Conservation (phyloP, 257 asterid genomes). For the Capsicum pubescens region DNA sequence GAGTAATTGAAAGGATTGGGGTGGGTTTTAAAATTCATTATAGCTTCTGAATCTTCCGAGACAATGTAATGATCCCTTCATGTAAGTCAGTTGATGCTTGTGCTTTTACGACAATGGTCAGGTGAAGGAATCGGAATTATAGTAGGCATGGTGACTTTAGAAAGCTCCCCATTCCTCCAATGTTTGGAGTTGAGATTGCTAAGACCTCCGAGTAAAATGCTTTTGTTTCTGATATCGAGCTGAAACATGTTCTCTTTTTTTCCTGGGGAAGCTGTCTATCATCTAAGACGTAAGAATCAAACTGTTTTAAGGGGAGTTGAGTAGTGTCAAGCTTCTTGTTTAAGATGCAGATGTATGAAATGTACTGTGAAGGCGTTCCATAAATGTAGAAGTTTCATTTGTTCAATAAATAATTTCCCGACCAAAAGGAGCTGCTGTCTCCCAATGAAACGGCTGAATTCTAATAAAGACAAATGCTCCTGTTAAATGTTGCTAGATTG, state of each 20-base stretch:
- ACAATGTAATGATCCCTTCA: background rate
- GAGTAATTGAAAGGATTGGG: background rate
- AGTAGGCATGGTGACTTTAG: background rate
- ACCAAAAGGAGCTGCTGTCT: slow-evolving; percentile 5
- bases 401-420: background rate
- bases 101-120: background rate
- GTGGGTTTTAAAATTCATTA: background rate
- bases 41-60: background rate
- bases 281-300: slow-evolving; percentile 5
- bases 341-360: slow-evolving; percentile 20
- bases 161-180: background rate
- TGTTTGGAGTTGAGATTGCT: slow-evolving; percentile 6
- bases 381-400: background rate
- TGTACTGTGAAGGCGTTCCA: background rate
- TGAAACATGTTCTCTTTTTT: slow-evolving; percentile 8
- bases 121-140: background rate
- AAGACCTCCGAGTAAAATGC: background rate
- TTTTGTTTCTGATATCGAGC: background rate
- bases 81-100: background rate
- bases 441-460: background rate
- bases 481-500: background rate
- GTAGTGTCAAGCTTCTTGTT: background rate
- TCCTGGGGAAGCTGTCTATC: background rate
- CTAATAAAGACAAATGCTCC: background rate
- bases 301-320: background rate